These are phyloP conservation scores for Arthrinium phaeospermum DNA, from an alignment of 2,329 filamentous ascomycete genomes.

Conservation along the genomic window DNA sequence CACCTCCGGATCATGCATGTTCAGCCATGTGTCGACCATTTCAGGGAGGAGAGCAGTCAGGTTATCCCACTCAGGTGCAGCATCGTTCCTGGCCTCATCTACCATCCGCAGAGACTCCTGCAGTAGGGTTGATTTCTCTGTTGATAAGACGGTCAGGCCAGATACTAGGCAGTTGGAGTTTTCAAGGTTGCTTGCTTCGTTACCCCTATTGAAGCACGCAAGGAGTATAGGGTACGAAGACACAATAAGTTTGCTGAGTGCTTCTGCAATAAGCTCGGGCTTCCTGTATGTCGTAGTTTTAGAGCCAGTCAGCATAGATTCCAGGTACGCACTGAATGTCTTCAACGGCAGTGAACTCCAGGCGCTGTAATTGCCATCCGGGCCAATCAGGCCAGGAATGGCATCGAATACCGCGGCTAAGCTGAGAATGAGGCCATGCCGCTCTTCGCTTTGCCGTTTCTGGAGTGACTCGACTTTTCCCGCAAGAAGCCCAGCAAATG, in stretches of 20 bases:
- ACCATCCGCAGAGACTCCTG: slow-evolving; percentile 26
- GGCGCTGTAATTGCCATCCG: slow-evolving; percentile 7
- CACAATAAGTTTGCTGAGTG: slow-evolving; percentile 62
- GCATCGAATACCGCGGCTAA: slow-evolving; percentile 63
- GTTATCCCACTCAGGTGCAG: slow-evolving; percentile 26
- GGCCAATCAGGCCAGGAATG: slow-evolving; percentile 42
- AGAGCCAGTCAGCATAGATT: slow-evolving; percentile 47
- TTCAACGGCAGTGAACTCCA: slow-evolving; percentile 28
- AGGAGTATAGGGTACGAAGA: slow-evolving; percentile 54
- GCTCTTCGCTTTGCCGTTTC: slow-evolving; percentile 68
- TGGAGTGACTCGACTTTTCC: slow-evolving; percentile 53
- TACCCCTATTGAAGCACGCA: neutral
- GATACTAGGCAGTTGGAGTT: neutral
- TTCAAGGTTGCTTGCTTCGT: neutral
- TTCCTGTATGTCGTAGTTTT: slow-evolving; percentile 56
- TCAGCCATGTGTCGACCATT: slow-evolving; percentile 53
- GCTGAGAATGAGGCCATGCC: slow-evolving; percentile 69
- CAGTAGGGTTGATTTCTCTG: slow-evolving; percentile 21
- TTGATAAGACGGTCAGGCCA: slow-evolving; percentile 26
- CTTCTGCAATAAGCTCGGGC: slow-evolving; percentile 69
- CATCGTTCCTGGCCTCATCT: slow-evolving; percentile 24
- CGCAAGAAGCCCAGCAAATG: slow-evolving; percentile 49
- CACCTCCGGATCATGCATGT: slow-evolving; percentile 56
- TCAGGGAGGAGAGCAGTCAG: slow-evolving; percentile 36
- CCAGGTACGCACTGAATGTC: slow-evolving; percentile 36